Conservation (phyloP, 139 green algal genomes). For the Coelastrella sp. region DNA sequence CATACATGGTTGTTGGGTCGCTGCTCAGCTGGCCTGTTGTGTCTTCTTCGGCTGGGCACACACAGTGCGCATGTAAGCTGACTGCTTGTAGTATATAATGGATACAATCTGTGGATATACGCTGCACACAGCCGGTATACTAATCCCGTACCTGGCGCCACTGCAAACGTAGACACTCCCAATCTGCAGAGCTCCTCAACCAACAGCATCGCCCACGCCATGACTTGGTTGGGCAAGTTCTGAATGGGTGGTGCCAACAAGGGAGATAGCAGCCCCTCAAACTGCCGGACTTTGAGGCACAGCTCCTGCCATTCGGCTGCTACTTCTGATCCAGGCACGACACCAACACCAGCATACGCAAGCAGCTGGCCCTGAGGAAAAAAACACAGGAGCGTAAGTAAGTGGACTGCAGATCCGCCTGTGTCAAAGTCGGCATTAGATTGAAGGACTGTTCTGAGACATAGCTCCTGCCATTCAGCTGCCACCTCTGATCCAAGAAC, state of each 20-base stretch:
- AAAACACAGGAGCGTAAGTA: not conserved
- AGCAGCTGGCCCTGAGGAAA: conserved; percentile 50
- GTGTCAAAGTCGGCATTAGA: too few relatives aligned
- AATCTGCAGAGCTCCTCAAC: conserved; percentile 93
- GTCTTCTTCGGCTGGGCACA: too few relatives aligned
- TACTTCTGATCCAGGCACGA: conserved; percentile 89
- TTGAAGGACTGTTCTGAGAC: conserved; percentile 84
- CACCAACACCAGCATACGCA: conserved; percentile 96
- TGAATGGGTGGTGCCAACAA: conserved; percentile 48
- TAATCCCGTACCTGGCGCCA: conserved; percentile 84
- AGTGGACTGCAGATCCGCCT: not conserved
- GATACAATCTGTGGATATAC: too few relatives aligned
- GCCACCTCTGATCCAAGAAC: conserved; percentile 83
- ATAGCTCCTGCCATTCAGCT: conserved; percentile 95
- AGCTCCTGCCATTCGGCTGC: conserved; percentile 95
- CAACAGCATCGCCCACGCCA: conserved; percentile 78
- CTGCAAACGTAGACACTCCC: conserved; percentile 90
- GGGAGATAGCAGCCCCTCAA: conserved; percentile 50
- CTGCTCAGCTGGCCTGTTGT: too few relatives aligned
- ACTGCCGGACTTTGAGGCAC: conserved; percentile 85
- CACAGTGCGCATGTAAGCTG: too few relatives aligned
- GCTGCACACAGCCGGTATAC: not conserved
- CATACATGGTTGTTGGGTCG: too few relatives aligned
- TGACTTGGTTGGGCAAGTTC: conserved; percentile 79
- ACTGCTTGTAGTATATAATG: too few relatives aligned